A percentile compares a stretch with the other conserved stretches of the same genome.
These are phyloP conservation scores for Papiliotrema flavescens DNA, from an alignment of 1,284 basidiomycete species.

Conservation along the genomic window DNA sequence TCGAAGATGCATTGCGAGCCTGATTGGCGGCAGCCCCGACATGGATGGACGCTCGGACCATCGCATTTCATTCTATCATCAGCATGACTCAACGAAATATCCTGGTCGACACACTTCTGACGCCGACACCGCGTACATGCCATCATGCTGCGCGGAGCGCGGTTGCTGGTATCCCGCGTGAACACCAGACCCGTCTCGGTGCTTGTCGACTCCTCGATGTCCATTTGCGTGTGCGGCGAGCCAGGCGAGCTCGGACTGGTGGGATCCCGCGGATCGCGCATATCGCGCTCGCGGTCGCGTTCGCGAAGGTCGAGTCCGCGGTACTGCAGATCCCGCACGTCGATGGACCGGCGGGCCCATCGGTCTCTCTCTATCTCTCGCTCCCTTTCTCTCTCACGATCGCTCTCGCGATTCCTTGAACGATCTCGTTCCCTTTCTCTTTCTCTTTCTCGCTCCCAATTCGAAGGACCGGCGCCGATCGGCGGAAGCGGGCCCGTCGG, in stretches of 20 bases:
- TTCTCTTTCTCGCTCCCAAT: too few relatives aligned
- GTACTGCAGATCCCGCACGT: not conserved
- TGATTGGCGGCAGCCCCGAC: conserved; percentile 43
- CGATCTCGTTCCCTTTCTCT: too few relatives aligned
- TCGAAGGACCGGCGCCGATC: too few relatives aligned
- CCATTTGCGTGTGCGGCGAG: conserved; percentile 18
- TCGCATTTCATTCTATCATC: conserved; percentile 43
- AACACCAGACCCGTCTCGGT: conserved; percentile 18
- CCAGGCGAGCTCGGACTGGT: conserved; percentile 13
- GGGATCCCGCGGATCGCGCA: conserved; percentile 19
- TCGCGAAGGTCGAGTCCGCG: not conserved
- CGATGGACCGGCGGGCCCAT: too few relatives aligned
- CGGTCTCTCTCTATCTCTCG: too few relatives aligned
- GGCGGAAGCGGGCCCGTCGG: too few relatives aligned
- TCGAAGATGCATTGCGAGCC: conserved; percentile 44
- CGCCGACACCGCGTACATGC: conserved; percentile 41
- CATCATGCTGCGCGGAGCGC: conserved; percentile 47
- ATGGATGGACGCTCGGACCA: conserved; percentile 40
- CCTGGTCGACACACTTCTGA: conserved; percentile 27
- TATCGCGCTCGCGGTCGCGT: not conserved
- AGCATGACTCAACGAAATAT: not conserved
- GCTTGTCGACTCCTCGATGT: conserved; percentile 9
- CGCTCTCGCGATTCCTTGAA: too few relatives aligned
- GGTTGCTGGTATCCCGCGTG: conserved; percentile 31
- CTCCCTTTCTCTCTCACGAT: too few relatives aligned